These are phyloP conservation scores for Cryomyces minteri DNA, from an alignment of 495 filamentous ascomycete species.

Conservation along the genomic window DNA sequence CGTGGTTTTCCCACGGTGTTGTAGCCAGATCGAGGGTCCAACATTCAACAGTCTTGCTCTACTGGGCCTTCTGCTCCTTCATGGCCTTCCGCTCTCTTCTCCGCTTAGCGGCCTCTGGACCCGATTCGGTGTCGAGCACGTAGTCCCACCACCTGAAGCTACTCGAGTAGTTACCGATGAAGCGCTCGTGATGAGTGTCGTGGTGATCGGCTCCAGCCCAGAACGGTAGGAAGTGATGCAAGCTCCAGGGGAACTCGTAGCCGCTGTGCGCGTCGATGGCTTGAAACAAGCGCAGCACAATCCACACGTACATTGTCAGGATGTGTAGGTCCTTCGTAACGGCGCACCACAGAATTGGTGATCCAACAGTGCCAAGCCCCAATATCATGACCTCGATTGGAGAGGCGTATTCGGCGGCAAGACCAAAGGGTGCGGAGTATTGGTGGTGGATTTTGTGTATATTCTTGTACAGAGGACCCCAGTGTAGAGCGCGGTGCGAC, in stretches of 20 bases:
- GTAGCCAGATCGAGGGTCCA: no score
- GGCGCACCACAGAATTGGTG: conserved; percentile 71
- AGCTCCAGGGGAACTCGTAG: conserved; percentile 93
- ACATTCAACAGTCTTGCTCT: no score
- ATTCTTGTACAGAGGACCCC: conserved; percentile 80
- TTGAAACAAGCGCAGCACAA: conserved; percentile 81
- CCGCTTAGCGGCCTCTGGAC: conserved; percentile 66
- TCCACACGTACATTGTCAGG: conserved; percentile 96
- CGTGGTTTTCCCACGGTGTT: no score
- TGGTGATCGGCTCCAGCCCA: conserved; percentile 97
- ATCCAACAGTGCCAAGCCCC: conserved; percentile 75
- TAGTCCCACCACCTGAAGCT: conserved; percentile 99
- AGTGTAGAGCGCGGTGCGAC: conserved; percentile 85
- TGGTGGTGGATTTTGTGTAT: conserved; percentile 99
- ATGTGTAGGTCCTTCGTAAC: conserved; percentile 79
- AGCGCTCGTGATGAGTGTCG: conserved; percentile 89
- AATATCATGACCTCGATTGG: conserved; percentile 95
- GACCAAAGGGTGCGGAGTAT: conserved; percentile 91
- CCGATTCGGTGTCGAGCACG: conserved; percentile 79
- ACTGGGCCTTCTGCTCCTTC: not conserved
- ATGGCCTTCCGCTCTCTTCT: conserved; percentile 58
- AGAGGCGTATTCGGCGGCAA: conserved; percentile 94
- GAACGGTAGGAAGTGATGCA: conserved; percentile 91
- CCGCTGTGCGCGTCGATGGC: conserved; percentile 95
- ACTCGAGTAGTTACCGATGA: conserved; percentile 94